These are phyloP conservation scores for Penicillium odoratum DNA, from an alignment of 495 filamentous ascomycete species.

Conservation along the genomic window DNA sequence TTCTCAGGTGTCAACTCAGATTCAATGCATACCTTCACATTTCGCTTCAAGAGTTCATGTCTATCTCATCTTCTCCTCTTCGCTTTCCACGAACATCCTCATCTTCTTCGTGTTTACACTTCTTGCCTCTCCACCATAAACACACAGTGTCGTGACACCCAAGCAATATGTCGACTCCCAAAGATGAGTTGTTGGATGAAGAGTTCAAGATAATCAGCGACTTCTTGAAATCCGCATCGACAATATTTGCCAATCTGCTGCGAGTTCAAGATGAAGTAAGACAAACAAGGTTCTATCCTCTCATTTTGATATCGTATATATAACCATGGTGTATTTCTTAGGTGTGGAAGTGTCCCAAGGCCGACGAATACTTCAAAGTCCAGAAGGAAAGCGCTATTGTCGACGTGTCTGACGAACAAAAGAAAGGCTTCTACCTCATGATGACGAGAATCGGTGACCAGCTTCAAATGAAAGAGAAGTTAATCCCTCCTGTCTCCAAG, in stretches of 20 bases:
- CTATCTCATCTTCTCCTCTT: background rate
- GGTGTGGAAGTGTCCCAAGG: constrained; percentile 2
- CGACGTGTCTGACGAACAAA: background rate
- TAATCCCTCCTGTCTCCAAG: constrained; percentile 3
- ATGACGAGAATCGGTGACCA: constrained; percentile 11
- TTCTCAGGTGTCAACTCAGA: background rate
- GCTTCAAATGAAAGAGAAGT: background rate
- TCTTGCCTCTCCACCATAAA: background rate
- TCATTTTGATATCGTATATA: background rate
- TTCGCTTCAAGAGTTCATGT: background rate
- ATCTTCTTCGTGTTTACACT: background rate
- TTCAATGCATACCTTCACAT: background rate
- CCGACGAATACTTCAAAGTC: background rate
- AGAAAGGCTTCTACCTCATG: constrained; percentile 5
- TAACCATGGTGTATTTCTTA: background rate
- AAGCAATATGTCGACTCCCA: background rate
- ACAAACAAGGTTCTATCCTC: background rate
- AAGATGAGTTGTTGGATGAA: background rate
- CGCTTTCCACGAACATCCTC: background rate
- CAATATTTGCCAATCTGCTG: background rate
- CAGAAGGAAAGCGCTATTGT: constrained; percentile 2
- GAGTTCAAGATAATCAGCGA: background rate
- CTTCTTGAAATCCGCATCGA: background rate
- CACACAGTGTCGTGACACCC: background rate
- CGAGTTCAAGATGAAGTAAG: constrained; percentile 1